Base-by-base conservation (phyloP, 2,329 filamentous ascomycete genomes). In the Exophiala mesophila region DNA sequence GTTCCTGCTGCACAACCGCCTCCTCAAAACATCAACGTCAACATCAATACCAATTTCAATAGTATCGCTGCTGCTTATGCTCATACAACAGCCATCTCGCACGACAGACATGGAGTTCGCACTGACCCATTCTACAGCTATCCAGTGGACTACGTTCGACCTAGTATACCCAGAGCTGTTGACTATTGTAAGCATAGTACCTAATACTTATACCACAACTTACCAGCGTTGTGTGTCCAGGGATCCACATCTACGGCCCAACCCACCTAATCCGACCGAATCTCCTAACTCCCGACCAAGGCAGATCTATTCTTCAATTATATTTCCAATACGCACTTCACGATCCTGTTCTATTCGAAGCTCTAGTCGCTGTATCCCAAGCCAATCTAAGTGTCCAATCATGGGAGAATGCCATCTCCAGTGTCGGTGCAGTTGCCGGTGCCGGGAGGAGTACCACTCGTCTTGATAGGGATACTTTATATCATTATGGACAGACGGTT, bases 291-390 rank as follows among this genome's bases (percentile, higher is more conserved):
- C 40, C 42, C 12, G 29, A 41, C 13, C 30, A 16, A 16, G 42
- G 42, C 20, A 34, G 36, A 16, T 8, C 10, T n/a, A 12, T 35
- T 3, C 18, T 45, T 8, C 13, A 35, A 10, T 19, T 36, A 18
- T 45, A 41, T 24, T 45, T 45, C 36, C 37, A 36, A 17, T 41
- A 45, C 26, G 43, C 38, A 5, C 21, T 45, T 8, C 31, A 41
- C 18, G 20, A 31, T n/a, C 12, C 13, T 13, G 12, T 45, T 21
- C 38, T 45, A 35, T 45, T 45, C 23, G 37, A 45, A 32, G 38
- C 43, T 7, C 9, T 41, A 4, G 20, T 45, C 15, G 43, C 43
- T 4, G 10, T 45, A 16, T 33, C 43, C 17, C 29, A 32, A 21
- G 35, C 39, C 8, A 41, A 45, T 18, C 32, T 41, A 9, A 40